Conservation (phyloP, 257 asterid species). For the Eustoma russellianum region DNA sequence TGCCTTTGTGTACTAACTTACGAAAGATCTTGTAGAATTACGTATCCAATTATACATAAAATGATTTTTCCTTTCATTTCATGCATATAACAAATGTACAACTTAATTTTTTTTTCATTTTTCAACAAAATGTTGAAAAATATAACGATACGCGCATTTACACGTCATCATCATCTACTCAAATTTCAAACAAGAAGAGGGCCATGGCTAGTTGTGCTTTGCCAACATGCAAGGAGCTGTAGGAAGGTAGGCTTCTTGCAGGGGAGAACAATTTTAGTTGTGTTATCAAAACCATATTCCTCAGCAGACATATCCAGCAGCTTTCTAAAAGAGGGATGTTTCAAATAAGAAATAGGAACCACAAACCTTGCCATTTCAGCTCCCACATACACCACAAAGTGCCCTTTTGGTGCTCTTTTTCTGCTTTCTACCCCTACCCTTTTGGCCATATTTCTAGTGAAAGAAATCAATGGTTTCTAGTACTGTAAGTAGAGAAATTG, state of each 20-base stretch:
- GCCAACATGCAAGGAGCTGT: conserved; percentile 20
- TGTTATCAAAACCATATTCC: conserved; percentile 47
- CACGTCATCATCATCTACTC: no score
- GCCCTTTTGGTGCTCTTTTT: conserved; percentile 53
- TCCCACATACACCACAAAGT: conserved; percentile 76
- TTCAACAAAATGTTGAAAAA: no score
- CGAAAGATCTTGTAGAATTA: no score
- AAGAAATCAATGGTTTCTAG: no score
- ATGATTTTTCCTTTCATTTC: no score
- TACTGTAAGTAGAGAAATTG: background rate
- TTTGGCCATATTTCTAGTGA: conserved; percentile 20
- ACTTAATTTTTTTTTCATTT: no score
- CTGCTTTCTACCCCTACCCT: conserved; percentile 16
- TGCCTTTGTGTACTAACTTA: no score
- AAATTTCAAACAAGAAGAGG: background rate
- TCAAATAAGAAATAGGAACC: conserved; percentile 43
- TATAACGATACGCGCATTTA: no score
- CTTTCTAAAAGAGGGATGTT: conserved; percentile 35
- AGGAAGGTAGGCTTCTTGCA: conserved; percentile 42
- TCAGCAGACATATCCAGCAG: conserved; percentile 62
- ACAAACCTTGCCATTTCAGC: conserved; percentile 47
- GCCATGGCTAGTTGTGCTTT: conserved; percentile 5
- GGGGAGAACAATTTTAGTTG: conserved; percentile 38
- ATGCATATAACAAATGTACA: no score
- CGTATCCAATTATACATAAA: no score